Conservation (phyloP, 495 filamentous ascomycete species). For the Penicillium robsamsonii region DNA sequence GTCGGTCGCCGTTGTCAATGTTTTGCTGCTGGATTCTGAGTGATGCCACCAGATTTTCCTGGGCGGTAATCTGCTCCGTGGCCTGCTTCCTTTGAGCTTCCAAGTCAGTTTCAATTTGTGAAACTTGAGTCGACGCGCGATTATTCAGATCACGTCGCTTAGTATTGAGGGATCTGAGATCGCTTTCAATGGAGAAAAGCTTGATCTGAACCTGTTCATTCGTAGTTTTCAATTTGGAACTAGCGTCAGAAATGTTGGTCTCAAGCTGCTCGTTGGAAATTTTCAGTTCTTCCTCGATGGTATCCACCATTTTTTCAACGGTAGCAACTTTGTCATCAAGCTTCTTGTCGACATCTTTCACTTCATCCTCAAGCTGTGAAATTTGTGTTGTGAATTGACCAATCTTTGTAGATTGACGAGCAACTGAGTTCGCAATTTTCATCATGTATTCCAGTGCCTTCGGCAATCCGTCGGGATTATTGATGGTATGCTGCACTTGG, state of each 20-base stretch:
- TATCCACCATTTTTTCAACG: background rate
- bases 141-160: background rate
- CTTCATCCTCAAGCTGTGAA: background rate
- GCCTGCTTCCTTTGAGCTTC: background rate
- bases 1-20: background rate
- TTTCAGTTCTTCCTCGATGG: background rate
- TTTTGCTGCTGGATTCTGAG: background rate
- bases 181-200: background rate
- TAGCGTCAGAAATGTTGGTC: background rate
- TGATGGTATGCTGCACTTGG: background rate
- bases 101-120: background rate
- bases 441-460: background rate
- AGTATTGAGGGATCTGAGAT: background rate
- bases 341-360: background rate
- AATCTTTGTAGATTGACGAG: background rate
- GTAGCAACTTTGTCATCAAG: background rate
- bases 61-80: background rate
- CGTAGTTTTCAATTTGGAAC: background rate
- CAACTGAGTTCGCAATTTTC: background rate
- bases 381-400: background rate
- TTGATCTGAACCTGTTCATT: background rate
- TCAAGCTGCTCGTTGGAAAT: background rate
- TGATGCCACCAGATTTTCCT: background rate
- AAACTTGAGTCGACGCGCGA: background rate
- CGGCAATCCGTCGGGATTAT: background rate